Evolutionary conservation across 345 rosid species (phyloP), one percentile per base, ranked within the genome.

Genomic region (Citrus sinensis): DNA sequence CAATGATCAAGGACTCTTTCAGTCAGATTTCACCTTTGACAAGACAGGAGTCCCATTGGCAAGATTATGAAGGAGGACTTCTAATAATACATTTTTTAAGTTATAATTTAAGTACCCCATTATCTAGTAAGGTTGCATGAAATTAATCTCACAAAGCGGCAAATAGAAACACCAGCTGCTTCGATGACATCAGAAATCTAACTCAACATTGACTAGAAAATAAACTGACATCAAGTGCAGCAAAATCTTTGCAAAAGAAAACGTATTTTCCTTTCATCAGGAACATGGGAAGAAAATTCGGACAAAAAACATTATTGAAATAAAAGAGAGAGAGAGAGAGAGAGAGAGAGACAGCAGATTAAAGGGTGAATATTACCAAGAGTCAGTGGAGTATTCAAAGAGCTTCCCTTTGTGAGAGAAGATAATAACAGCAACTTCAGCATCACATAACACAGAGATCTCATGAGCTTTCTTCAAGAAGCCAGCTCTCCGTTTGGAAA

Each of bases 391-490:
- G 87, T 90, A 92, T 70, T 92, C 95, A 55, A 86, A 92, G 87
- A 92, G 89, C 81, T 90, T 92, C 69, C 95, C 95, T 83, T 86
- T 92, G 83, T 92, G 88, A 59, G 93, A 92, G 90, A 92, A 92
- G 83, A 92, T 89, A 77, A 91, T 88, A 77, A 91, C 79, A 46
- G 91, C 93, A 67, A 91, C 95, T 83, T 91, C 95, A 82, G 92
- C 95, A 79, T 91, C 95, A 65, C 95, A 91, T 7, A 91, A 79
- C 67, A 91, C 90, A 34, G 95, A 91, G 91, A 92, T 88, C 90
- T 92, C 95, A 82, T 92, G 91, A 82, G 95, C 95, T 82, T 92
- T 92, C 93, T 92, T 92, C 88, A 89, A 46, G 82, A 92, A 83
- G 10, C 97, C 97, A 79, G 62, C 87, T 83, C 92, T 87, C 79